Evolutionary conservation across 139 green algal species (phyloP), one percentile per base, ranked within the genome.

Genomic region (Chlorella sp.): DNA sequence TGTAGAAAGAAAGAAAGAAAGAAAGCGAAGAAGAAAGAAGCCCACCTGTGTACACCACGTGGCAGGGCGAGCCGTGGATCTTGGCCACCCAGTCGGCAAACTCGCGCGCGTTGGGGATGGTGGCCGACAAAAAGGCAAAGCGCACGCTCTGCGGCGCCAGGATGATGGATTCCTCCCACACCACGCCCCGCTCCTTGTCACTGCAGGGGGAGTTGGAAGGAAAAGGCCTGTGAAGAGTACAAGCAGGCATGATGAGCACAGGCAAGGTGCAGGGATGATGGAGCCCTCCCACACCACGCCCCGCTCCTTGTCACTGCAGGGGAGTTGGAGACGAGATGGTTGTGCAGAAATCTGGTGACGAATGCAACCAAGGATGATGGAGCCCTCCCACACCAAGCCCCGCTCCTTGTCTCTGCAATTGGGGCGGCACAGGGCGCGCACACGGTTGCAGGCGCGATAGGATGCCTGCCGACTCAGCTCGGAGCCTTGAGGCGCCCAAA

Each of bases 91-190:
- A 97, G 17, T 93, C 86, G 1, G 94, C 94, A 89, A 97, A 97
- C 86, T 97, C 94, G 6, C 84, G 48, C 11, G 94, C 92, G 73
- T 97, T 97, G 41, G 94, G 93, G 38, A 97, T 92, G 58, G 94
- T 97, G 36, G 94, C 94, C 34, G 94, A 97, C 60, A 97, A 87
- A 80, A 97, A 97, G 46, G 89, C 94, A 77, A 95, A 94, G 73
- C 83, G 62, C n/a, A 68, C 88, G 26, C 82, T 73, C 43, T 86
- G 82, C 40, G 92, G 91, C 0, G 84, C 82, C 73, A 95, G 79
- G 14, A 95, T 89, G 70, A 95, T 94, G 80, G 75, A 87, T 84
- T 95, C 91, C 76, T 93, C 90, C 95, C 95, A 98, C 40, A 98
- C 95, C 56, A 98, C 95, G 13, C 95, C 95, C 0, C 95, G 87